phyloP scores from a whole-genome alignment of 2,329 filamentous ascomycete genomes.

The Trichophyton verrucosum region DNA sequence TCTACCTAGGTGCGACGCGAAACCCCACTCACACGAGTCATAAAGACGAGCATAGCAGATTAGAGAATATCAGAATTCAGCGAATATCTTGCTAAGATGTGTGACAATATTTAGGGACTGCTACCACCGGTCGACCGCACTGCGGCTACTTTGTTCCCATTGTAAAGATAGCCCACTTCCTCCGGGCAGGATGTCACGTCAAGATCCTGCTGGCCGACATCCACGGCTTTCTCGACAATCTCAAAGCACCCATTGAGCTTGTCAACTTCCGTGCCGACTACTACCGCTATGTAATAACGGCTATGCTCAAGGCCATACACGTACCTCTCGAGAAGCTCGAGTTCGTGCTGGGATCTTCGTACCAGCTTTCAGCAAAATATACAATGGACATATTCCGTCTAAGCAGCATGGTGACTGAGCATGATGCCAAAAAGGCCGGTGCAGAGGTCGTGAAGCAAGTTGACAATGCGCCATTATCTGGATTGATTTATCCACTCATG shows the following conservation, averaged over 20 bases:
- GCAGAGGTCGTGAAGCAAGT: constrained; percentile 92
- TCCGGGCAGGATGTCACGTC: constrained; percentile 67
- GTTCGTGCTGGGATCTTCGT: constrained; percentile 65
- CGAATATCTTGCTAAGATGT: not conserved
- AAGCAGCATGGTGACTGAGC: constrained; percentile 55
- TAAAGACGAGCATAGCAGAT: not conserved
- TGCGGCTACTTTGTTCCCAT: constrained; percentile 76
- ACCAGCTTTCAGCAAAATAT: constrained; percentile 57
- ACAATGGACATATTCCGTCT: constrained; percentile 81
- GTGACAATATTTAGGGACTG: constrained; percentile 45
- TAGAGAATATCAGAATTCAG: constrained; percentile 2
- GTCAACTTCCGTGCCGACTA: constrained; percentile 64
- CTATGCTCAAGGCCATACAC: constrained; percentile 56
- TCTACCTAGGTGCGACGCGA: constrained; percentile 59
- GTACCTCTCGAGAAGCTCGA: constrained; percentile 62
- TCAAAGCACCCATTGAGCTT: constrained; percentile 70
- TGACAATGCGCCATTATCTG: constrained; percentile 58
- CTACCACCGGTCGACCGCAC: constrained; percentile 70
- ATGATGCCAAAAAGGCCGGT: constrained; percentile 79
- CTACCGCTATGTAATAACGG: constrained; percentile 61
- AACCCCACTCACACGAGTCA: not conserved
- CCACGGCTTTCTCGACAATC: constrained; percentile 40
- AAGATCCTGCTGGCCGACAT: constrained; percentile 60
- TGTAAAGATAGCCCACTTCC: constrained; percentile 73
- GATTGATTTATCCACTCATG: constrained; percentile 72